Base-by-base conservation (phyloP, 345 rosid species). In the Combretum micranthum region DNA sequence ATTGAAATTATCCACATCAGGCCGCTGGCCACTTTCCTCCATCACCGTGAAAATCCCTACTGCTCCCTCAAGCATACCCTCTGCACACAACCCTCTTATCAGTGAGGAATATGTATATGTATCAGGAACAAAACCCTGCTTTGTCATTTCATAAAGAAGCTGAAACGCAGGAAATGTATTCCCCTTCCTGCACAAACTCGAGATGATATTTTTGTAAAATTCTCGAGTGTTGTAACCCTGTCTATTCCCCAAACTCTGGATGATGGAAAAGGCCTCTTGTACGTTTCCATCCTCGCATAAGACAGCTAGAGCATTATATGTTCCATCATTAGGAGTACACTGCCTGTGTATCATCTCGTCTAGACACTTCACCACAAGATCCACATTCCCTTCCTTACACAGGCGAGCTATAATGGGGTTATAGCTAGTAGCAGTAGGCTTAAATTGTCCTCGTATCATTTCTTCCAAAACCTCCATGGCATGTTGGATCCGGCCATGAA, bases 11-110 rank as follows among this genome's bases (percentile, higher is more conserved):
- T 81, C 92, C 4, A 82, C 65, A 8, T 77, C 80, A 7, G 87
- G 88, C 64, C 20, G 76, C 13, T 53, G 68, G 39, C 66, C 69
- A 15, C 70, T 66, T 65, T 86, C 90, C 50, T 88, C 96, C 90
- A 86, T 64, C 51, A 81, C 65, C 45, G 46, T 22, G 48, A 88
- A 75, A 45, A 92, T 68, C 70, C 76, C 77, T 72, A 84, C 63
- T 0, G 95, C 98, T 45, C 53, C 90, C 3, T 62, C 65, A 26
- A 73, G 64, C 96, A 82, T 84, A 19, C 92, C 92, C 69, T 91
- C 90, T 15, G 62, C 18, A 49, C 92, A 88, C 61, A 91, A 50
- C 23, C 95, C 98, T 78, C 90, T 80, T 15, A 91, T 86, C 67
- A 91, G 57, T 12, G 88, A 67, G 1, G 95, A 84, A 70, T 86